These are phyloP conservation scores for Acorus gramineus DNA, from an alignment of 106 monocot genomes.

Conservation along the genomic window DNA sequence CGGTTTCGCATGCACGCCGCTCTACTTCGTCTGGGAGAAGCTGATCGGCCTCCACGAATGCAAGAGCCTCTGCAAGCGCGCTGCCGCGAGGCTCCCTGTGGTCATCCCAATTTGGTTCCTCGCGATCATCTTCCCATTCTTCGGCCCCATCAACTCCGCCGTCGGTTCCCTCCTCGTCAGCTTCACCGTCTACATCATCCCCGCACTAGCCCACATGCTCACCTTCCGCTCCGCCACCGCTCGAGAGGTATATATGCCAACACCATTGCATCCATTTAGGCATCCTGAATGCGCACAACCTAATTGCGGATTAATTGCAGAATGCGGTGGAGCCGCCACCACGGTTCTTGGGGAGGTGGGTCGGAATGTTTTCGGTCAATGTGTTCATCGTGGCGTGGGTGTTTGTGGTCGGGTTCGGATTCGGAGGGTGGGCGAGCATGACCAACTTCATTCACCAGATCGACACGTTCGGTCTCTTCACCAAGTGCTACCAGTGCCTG, in stretches of 20 bases:
- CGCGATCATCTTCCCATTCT: slow-evolving; percentile 98
- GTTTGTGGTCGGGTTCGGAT: slow-evolving; percentile 24
- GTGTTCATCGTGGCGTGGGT: slow-evolving; percentile 25
- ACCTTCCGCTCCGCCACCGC: slow-evolving; percentile 67
- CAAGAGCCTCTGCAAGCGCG: slow-evolving; percentile 76
- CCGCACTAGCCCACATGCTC: slow-evolving; percentile 79
- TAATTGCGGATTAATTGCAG: background rate
- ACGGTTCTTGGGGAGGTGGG: slow-evolving; percentile 16
- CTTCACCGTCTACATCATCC: slow-evolving; percentile 96
- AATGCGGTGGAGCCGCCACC: slow-evolving; percentile 27
- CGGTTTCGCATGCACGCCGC: slow-evolving; percentile 95
- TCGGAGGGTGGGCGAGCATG: slow-evolving; percentile 29
- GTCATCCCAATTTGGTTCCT: slow-evolving; percentile 94
- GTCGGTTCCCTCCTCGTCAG: slow-evolving; percentile 86
- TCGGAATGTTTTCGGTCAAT: slow-evolving; percentile 15
- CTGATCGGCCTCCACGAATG: slow-evolving; percentile 86
- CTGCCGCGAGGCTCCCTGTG: slow-evolving; percentile 81
- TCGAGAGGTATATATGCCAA: slow-evolving; percentile 46
- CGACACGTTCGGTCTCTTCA: slow-evolving; percentile 23
- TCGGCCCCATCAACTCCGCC: slow-evolving; percentile 93
- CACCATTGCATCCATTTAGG: too few species aligned
- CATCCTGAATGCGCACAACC: too few species aligned
- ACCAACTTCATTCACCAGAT: slow-evolving; percentile 27
- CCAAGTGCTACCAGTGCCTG: slow-evolving; percentile 29
- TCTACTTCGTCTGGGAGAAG: slow-evolving; percentile 99